These are phyloP conservation scores for Candida orba DNA, from an alignment of 805 yeast species.

Conservation along the genomic window DNA sequence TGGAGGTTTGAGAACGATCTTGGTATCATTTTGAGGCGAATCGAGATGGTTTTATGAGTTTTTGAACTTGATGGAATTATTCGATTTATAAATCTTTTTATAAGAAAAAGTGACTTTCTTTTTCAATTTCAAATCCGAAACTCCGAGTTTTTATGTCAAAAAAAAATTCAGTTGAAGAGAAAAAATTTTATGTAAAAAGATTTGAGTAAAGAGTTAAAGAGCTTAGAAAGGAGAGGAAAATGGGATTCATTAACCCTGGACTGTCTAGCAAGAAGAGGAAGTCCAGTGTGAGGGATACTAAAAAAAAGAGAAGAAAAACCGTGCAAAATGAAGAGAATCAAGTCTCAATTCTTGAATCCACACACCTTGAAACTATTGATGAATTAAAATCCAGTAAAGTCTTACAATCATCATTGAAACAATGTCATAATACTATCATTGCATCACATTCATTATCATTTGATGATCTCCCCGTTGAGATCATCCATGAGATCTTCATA, in stretches of 20 bases:
- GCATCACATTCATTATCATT: neutral
- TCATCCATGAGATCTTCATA: conserved; percentile 33
- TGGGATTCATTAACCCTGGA: conserved; percentile 7
- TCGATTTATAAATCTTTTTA: too few relatives aligned
- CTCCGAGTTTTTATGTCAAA: neutral
- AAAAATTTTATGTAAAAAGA: too few relatives aligned
- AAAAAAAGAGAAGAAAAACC: neutral
- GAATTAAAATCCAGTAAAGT: too few relatives aligned
- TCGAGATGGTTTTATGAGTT: neutral
- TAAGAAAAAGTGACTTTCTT: too few relatives aligned
- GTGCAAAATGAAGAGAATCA: neutral
- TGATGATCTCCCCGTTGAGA: conserved; percentile 33
- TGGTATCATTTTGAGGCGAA: neutral
- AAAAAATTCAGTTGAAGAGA: too few relatives aligned
- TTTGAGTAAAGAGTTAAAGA: too few relatives aligned
- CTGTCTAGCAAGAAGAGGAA: neutral
- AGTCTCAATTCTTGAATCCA: neutral
- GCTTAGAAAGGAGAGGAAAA: neutral
- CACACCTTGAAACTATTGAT: too few relatives aligned
- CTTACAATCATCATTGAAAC: too few relatives aligned
- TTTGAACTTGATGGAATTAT: too few relatives aligned
- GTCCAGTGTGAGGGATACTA: too few relatives aligned
- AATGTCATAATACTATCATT: too few relatives aligned
- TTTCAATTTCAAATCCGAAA: neutral
- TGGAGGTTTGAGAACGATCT: neutral